Percentiles rank a stretch among this genome's conserved stretches.
These are phyloP conservation scores for Trametes cinnabarina DNA, from an alignment of 768 basidiomycete species.

Conservation along the genomic window DNA sequence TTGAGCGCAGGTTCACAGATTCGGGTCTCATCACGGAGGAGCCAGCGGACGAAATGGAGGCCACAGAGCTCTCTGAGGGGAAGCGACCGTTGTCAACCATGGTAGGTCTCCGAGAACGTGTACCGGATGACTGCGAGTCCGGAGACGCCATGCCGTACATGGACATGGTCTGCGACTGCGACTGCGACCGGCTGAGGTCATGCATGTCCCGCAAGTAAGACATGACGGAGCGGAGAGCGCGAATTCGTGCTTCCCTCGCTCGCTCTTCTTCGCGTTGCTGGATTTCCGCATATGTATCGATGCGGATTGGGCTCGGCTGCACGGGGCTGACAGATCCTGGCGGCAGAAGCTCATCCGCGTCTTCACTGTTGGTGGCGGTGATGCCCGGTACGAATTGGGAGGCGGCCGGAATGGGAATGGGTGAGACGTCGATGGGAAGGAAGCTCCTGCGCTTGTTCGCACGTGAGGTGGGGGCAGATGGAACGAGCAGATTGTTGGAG, in stretches of 20 bases:
- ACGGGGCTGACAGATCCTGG: slow-evolving; percentile 11
- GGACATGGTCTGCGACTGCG: slow-evolving; percentile 48
- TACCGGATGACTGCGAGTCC: slow-evolving; percentile 31
- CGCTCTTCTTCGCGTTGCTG: slow-evolving; percentile 69
- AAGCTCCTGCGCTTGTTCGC: slow-evolving; percentile 82
- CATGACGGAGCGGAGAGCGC: slow-evolving; percentile 89
- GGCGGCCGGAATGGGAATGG: slow-evolving; percentile 62
- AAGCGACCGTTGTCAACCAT: slow-evolving; percentile 57
- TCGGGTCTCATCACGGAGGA: slow-evolving; percentile 38
- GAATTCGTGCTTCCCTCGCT: slow-evolving; percentile 66
- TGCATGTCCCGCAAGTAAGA: slow-evolving; percentile 95
- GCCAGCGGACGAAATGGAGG: slow-evolving; percentile 39
- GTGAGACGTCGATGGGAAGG: slow-evolving; percentile 75
- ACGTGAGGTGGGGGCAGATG: slow-evolving; percentile 45
- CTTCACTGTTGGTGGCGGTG: slow-evolving; percentile 41
- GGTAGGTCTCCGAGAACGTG: slow-evolving; percentile 66
- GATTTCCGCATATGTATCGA: slow-evolving; percentile 44
- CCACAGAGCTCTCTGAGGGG: slow-evolving; percentile 43
- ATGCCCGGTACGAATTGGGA: slow-evolving; percentile 58
- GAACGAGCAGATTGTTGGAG: slow-evolving; percentile 37
- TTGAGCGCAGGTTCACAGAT: slow-evolving; percentile 58
- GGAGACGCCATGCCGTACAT: slow-evolving; percentile 56
- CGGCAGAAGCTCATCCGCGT: slow-evolving; percentile 29
- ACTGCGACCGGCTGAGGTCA: slow-evolving; percentile 74
- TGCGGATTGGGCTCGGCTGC: slow-evolving; percentile 34